phyloP scores from a whole-genome alignment of 2,329 filamentous ascomycete species.

The Colletotrichum scovillei region DNA sequence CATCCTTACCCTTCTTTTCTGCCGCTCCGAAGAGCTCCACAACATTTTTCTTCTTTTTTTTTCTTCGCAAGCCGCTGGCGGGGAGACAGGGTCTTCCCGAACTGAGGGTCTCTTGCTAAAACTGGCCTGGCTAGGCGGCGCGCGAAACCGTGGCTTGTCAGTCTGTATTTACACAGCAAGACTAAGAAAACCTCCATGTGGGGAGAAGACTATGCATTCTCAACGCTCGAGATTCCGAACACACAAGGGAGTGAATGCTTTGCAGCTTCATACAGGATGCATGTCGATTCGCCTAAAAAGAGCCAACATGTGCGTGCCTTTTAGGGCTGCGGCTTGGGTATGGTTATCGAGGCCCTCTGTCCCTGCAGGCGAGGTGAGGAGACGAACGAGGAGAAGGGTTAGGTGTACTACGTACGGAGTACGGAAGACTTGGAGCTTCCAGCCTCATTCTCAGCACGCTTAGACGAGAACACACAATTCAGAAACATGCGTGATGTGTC shows the following conservation, averaged over 20 bases:
- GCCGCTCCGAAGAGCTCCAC: neutral
- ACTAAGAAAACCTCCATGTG: neutral
- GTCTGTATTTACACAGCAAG: neutral
- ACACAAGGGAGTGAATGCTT: slow-evolving; percentile 2
- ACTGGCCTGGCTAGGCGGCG: neutral
- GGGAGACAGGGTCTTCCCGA: slow-evolving; percentile 13
- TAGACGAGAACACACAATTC: neutral
- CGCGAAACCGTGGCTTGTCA: neutral
- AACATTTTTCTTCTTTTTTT: neutral
- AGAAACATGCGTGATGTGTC: slow-evolving; percentile 10
- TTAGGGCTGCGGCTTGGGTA: slow-evolving; percentile 10
- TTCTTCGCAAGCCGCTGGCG: slow-evolving; percentile 9
- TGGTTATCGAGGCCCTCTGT: neutral
- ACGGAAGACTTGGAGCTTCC: neutral
- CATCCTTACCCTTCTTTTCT: neutral
- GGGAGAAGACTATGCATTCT: neutral
- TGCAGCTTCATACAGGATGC: slow-evolving; percentile 12
- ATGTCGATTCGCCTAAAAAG: neutral
- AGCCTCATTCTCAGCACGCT: slow-evolving; percentile 29
- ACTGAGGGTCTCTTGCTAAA: neutral
- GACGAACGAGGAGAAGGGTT: neutral
- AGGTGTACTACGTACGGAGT: neutral
- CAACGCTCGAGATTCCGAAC: neutral
- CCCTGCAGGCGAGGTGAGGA: slow-evolving; percentile 1
- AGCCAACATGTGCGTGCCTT: neutral